Base-by-base conservation (phyloP, 2,329 filamentous ascomycete genomes). In the Ascochyta koolunga region DNA sequence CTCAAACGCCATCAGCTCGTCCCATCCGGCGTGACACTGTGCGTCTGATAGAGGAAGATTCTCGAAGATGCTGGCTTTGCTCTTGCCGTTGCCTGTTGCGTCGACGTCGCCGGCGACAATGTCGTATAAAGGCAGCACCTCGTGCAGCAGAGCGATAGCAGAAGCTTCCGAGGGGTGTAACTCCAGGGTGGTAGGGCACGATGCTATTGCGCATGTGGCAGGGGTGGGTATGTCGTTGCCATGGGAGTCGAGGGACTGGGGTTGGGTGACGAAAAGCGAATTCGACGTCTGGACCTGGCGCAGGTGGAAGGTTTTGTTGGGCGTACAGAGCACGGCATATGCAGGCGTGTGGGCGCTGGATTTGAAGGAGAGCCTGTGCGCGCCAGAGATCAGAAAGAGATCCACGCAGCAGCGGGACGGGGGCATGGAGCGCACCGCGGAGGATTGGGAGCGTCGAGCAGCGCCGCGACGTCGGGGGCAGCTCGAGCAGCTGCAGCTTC, bases 211-310 rank as follows among this genome's bases (percentile, higher is more conserved):
- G 56, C 75, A 65, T 42, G 78, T 68, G 40, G 69, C 71, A 27
- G 70, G 63, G 32, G 62, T 52, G n/a, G 67, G 62, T 42, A 62
- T 68, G 32, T 69, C 62, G 69, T 70, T 67, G 67, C 63, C 66
- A 65, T 70, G 71, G 59, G 69, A 67, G 50, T 68, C 68, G 19
- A 69, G 62, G 50, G 77, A 77, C 4, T 56, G 53, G 36, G 80
- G 78, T 43, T 75, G 75, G 21, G 83, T 74, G 32, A 87, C 67
- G 69, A 84, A 83, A 50, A 88, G 77, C 31, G 83, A 84, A 61
- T 88, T 88, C 22, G 85, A 87, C 15, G 85, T 87, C 62, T 86
- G 84, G 46, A 88, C 85, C 70, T 88, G 85, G 61, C 84, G 84
- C 45, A 88, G 73, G 54, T 81, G 79, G 74, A 82, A 88, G 10